phyloP scores from a whole-genome alignment of 331 rosid species.

The Saraca asoca region DNA sequence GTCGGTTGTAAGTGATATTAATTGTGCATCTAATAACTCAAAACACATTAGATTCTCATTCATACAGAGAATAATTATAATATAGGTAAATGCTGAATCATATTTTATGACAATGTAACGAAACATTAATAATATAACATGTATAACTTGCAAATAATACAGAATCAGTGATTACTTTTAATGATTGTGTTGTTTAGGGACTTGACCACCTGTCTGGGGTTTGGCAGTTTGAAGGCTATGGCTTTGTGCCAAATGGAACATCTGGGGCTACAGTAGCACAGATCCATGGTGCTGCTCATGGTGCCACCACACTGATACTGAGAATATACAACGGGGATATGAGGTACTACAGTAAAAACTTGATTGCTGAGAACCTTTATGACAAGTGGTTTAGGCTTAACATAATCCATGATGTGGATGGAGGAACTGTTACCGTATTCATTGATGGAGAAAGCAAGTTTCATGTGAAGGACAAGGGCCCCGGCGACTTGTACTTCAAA shows the following conservation, averaged over 20 bases:
- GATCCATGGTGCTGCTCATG: slow-evolving; percentile 54
- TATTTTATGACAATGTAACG: too few relatives aligned
- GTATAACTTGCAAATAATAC: too few relatives aligned
- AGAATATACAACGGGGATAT: slow-evolving; percentile 59
- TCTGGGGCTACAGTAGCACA: slow-evolving; percentile 59
- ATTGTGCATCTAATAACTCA: too few relatives aligned
- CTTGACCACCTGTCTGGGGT: slow-evolving; percentile 49
- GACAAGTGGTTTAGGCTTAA: slow-evolving; percentile 62
- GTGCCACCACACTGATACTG: slow-evolving; percentile 46
- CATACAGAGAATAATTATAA: too few relatives aligned
- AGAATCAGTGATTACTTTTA: too few relatives aligned
- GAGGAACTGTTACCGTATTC: slow-evolving; percentile 50
- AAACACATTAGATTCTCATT: too few relatives aligned
- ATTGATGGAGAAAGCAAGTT: slow-evolving; percentile 47
- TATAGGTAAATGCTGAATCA: too few relatives aligned
- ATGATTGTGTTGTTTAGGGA: slow-evolving; percentile 14
- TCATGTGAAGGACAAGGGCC: slow-evolving; percentile 51
- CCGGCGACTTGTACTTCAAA: slow-evolving; percentile 59
- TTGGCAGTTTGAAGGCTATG: slow-evolving; percentile 62
- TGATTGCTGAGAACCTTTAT: slow-evolving; percentile 48
- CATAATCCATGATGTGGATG: slow-evolving; percentile 55
- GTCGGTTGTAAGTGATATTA: too few relatives aligned
- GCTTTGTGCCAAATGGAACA: slow-evolving; percentile 50
- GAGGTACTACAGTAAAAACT: slow-evolving; percentile 41
- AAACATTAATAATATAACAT: too few relatives aligned